Percentiles rank a stretch among this genome's conserved stretches.
Conservation (phyloP, 1,284 basidiomycete species). For the Trichosporon faecale region DNA sequence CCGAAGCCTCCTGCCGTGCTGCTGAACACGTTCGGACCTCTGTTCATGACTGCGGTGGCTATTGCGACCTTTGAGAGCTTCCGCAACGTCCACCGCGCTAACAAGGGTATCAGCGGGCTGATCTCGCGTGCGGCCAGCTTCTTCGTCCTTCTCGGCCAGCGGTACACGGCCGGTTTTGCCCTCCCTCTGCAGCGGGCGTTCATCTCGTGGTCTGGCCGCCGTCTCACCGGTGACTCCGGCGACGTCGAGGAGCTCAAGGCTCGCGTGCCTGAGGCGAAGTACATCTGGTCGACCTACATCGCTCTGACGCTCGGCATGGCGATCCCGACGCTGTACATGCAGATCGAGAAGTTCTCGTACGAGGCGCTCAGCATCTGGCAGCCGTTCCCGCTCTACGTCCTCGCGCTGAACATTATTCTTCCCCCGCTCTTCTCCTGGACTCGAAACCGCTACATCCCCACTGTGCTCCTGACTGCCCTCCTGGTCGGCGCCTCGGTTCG, state of each 20-base stretch:
- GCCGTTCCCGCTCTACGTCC: constrained; percentile 22
- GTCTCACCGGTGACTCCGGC: neutral
- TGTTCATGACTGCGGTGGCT: constrained; percentile 9
- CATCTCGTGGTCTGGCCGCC: neutral
- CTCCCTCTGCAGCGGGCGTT: constrained; percentile 16
- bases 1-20: constrained; percentile 9
- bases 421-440: constrained; percentile 7
- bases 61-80: constrained; percentile 19
- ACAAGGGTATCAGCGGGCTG: neutral
- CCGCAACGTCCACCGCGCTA: constrained; percentile 11
- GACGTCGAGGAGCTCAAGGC: constrained; percentile 9
- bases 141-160: constrained; percentile 20
- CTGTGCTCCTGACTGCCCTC: constrained; percentile 11
- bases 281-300: constrained; percentile 17
- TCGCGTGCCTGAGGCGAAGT: constrained; percentile 12
- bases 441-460: neutral
- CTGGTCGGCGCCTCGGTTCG: neutral
- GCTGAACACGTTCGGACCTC: constrained; percentile 13
- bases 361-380: constrained; percentile 20
- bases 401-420: constrained; percentile 16
- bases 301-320: constrained; percentile 5
- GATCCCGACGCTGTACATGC: constrained; percentile 9
- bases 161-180: constrained; percentile 15
- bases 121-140: constrained; percentile 11
- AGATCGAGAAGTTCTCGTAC: constrained; percentile 4